Evolutionary conservation across 805 yeast species (phyloP).

Genomic region (Torulaspora franciscae): DNA sequence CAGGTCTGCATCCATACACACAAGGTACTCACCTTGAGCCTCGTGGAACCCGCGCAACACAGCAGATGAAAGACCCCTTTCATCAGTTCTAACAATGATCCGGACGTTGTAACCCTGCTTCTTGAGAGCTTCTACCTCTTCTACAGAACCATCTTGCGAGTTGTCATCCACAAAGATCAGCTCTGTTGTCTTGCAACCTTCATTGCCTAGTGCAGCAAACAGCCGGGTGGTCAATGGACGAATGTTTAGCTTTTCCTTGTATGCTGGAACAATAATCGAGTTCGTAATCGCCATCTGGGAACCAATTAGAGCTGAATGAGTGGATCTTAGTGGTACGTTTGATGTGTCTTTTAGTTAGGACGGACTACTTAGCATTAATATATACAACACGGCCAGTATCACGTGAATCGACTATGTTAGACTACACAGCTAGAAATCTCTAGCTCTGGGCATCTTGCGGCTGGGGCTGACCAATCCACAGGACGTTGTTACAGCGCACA

Average conservation of each 20-base stretch:
- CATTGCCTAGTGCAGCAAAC: conserved; percentile 45
- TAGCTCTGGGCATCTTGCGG: not conserved
- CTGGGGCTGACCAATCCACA: conserved; percentile 37
- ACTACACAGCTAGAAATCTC: not conserved
- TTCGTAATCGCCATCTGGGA: conserved; percentile 36
- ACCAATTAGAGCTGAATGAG: not conserved
- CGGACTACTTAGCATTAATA: not conserved
- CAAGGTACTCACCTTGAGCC: conserved; percentile 43
- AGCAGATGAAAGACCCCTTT: conserved; percentile 48
- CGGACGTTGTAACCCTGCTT: conserved; percentile 45
- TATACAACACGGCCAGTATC: not conserved
- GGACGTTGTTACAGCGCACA: conserved; percentile 85
- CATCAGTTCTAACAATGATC: conserved; percentile 47
- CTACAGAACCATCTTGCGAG: conserved; percentile 49
- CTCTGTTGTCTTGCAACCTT: conserved; percentile 41
- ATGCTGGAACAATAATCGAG: conserved; percentile 47
- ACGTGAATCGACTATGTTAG: not conserved
- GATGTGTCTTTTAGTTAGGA: not conserved
- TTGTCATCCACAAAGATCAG: conserved; percentile 50
- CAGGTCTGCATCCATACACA: conserved; percentile 52
- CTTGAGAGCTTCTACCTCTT: conserved; percentile 43
- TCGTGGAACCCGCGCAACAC: conserved; percentile 46
- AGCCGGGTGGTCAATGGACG: conserved; percentile 46
- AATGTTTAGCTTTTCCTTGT: conserved; percentile 46
- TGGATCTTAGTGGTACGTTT: not conserved